These are phyloP conservation scores for Aureobasidium namibiae DNA, from an alignment of 2,329 filamentous ascomycete species.

Conservation along the genomic window DNA sequence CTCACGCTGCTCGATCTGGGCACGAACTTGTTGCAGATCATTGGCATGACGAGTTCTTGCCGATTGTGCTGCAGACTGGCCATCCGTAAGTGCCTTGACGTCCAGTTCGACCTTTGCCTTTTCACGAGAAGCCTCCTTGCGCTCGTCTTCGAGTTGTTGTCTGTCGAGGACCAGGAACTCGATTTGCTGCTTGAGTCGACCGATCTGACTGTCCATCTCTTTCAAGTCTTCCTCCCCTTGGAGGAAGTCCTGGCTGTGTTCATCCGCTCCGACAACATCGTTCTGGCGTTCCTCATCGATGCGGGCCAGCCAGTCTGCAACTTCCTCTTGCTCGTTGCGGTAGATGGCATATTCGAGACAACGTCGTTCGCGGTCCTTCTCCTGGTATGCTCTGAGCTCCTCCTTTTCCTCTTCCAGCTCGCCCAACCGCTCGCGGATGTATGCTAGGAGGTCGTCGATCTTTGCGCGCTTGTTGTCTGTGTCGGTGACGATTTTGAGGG, in stretches of 20 bases:
- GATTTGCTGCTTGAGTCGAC: slow-evolving; percentile 70
- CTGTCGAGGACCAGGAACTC: slow-evolving; percentile 80
- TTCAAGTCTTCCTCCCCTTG: slow-evolving; percentile 72
- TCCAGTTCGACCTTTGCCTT: slow-evolving; percentile 82
- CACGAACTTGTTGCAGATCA: slow-evolving; percentile 63
- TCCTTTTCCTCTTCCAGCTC: slow-evolving; percentile 97
- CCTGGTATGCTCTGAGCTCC: slow-evolving; percentile 86
- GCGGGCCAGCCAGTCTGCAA: slow-evolving; percentile 68
- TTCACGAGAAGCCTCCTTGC: slow-evolving; percentile 68
- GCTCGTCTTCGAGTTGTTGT: slow-evolving; percentile 79
- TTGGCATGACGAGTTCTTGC: slow-evolving; percentile 61
- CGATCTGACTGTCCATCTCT: slow-evolving; percentile 69
- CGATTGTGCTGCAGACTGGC: slow-evolving; percentile 69
- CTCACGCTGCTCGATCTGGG: slow-evolving; percentile 69
- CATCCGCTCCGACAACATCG: slow-evolving; percentile 76
- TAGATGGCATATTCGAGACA: slow-evolving; percentile 94
- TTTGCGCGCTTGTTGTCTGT: slow-evolving; percentile 91
- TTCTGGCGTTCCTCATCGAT: slow-evolving; percentile 75
- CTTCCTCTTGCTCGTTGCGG: slow-evolving; percentile 74
- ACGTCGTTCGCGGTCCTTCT: slow-evolving; percentile 84
- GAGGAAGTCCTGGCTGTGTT: slow-evolving; percentile 66
- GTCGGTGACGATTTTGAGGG: slow-evolving; percentile 92
- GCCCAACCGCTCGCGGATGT: slow-evolving; percentile 79
- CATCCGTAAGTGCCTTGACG: slow-evolving; percentile 73
- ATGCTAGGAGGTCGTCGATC: slow-evolving; percentile 85